Conservation (phyloP, 1,284 basidiomycete species). For the Thelephora terrestris region DNA sequence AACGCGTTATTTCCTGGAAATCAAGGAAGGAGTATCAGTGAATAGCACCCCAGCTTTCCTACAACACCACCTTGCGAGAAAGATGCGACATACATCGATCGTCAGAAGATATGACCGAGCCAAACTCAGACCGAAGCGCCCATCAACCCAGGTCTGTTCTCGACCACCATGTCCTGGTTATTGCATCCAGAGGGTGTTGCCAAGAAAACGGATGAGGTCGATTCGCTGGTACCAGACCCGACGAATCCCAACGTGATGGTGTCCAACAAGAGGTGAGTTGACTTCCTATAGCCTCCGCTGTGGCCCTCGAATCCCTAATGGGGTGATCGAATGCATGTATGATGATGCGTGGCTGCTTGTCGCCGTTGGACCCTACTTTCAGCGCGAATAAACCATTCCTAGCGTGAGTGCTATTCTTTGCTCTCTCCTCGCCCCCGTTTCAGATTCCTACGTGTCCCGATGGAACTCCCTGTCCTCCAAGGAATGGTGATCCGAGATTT, state of each 20-base stretch:
- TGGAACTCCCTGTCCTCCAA: background rate
- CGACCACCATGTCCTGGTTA: slow-evolving; percentile 40
- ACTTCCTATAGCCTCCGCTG: background rate
- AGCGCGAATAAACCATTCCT: slow-evolving; percentile 73
- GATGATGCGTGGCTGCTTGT: background rate
- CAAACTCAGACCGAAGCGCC: too few relatives aligned
- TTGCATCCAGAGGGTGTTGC: slow-evolving; percentile 35
- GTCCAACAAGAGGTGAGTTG: slow-evolving; percentile 38
- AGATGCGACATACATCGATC: too few relatives aligned
- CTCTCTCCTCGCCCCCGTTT: slow-evolving; percentile 1
- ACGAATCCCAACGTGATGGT: slow-evolving; percentile 53
- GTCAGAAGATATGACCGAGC: too few relatives aligned
- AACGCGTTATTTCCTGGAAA: too few relatives aligned
- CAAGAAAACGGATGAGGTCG: slow-evolving; percentile 20
- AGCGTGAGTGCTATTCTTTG: slow-evolving; percentile 39
- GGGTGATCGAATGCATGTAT: too few relatives aligned
- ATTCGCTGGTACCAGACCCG: slow-evolving; percentile 45
- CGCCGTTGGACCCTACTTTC: slow-evolving; percentile 9
- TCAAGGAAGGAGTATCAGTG: too few relatives aligned
- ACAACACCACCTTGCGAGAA: too few relatives aligned
- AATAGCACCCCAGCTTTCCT: too few relatives aligned
- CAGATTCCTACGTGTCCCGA: background rate
- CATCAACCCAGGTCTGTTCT: too few relatives aligned
- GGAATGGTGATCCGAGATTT: background rate
- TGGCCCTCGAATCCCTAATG: too few relatives aligned